Evolutionary conservation across 306 rosid genomes (phyloP).

Genomic region (Ammopiptanthus mongolicus): DNA sequence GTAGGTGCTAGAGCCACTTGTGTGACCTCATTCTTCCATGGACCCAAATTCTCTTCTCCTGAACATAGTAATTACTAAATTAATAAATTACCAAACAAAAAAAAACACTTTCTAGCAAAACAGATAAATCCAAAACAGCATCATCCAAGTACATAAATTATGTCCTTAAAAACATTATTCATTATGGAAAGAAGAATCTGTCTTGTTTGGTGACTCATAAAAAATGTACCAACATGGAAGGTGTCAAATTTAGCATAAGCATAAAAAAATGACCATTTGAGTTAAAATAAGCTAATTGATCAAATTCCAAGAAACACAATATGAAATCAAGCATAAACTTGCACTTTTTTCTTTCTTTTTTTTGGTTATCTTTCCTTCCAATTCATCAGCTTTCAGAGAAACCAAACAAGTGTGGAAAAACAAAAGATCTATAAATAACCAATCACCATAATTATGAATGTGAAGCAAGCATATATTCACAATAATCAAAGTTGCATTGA

Average conservation of each 20-base stretch:
- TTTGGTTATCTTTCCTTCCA: background rate
- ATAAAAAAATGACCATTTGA: background rate
- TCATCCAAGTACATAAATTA: background rate
- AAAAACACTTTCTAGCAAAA: background rate
- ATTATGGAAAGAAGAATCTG: background rate
- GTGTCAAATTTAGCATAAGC: background rate
- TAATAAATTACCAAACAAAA: background rate
- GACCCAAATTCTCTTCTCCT: slow-evolving; percentile 59
- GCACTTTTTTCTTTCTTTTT: background rate
- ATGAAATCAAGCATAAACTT: background rate
- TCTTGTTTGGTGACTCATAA: slow-evolving; percentile 8
- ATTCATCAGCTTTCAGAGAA: slow-evolving; percentile 1
- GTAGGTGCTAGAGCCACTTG: slow-evolving; percentile 45
- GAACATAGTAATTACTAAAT: background rate
- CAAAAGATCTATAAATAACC: slow-evolving; percentile 6
- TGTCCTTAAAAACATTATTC: background rate
- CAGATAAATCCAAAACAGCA: background rate
- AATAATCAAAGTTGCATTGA: background rate
- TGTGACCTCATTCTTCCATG: slow-evolving; percentile 58
- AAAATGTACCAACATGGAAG: background rate
- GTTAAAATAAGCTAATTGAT: background rate
- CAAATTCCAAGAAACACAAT: background rate
- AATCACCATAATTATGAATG: background rate
- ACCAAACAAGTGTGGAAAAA: slow-evolving; percentile 4
- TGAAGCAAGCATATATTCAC: background rate